phyloP scores from a whole-genome alignment of 2,329 filamentous ascomycete genomes.

The Talaromyces sp. region DNA sequence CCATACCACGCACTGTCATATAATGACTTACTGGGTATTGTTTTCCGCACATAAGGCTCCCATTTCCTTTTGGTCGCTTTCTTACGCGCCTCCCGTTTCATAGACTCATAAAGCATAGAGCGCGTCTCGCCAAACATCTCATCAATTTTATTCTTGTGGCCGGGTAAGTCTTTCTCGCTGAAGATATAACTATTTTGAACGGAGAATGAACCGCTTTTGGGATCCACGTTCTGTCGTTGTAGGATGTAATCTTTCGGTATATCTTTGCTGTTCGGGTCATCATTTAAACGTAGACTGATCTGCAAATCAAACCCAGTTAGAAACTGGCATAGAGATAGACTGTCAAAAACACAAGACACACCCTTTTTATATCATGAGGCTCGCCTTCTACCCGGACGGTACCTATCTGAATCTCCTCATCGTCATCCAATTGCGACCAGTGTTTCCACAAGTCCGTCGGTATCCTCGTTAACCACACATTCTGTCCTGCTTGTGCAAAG shows the following conservation, averaged over 20 bases:
- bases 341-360: slow-evolving; percentile 23
- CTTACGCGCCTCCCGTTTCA: slow-evolving; percentile 42
- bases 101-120: slow-evolving; percentile 43
- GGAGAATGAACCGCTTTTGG: slow-evolving; percentile 34
- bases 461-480: slow-evolving; percentile 67
- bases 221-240: slow-evolving; percentile 58
- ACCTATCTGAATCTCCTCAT: slow-evolving; percentile 76
- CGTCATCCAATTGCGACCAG: slow-evolving; percentile 70
- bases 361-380: slow-evolving; percentile 49
- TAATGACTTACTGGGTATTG: slow-evolving; percentile 64
- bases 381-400: slow-evolving; percentile 60
- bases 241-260: slow-evolving; percentile 88
- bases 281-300: slow-evolving; percentile 65
- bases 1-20: background rate
- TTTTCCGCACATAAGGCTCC: slow-evolving; percentile 52
- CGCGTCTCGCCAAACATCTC: slow-evolving; percentile 41
- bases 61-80: slow-evolving; percentile 50
- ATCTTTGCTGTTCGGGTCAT: slow-evolving; percentile 61
- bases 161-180: slow-evolving; percentile 85
- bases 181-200: slow-evolving; percentile 87
- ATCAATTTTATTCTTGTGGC: slow-evolving; percentile 53
- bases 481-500: slow-evolving; percentile 46
- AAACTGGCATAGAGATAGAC: no score
- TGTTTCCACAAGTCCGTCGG: slow-evolving; percentile 76
- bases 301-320: slow-evolving; percentile 24